Evolutionary conservation across 345 rosid species (phyloP).

Genomic region (Eucalyptus erythrocorys): DNA sequence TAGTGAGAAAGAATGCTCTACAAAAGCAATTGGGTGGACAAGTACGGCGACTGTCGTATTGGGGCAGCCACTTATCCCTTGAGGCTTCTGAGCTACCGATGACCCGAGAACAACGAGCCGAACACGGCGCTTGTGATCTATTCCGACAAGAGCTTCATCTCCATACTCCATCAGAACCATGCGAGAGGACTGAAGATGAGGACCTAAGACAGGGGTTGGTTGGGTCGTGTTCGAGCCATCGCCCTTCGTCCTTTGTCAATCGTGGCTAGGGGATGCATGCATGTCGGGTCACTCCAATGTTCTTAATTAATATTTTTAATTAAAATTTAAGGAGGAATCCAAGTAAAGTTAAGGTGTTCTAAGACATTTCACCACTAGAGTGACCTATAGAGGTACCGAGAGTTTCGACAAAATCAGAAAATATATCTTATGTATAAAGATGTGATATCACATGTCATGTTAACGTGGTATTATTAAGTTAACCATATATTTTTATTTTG

Average conservation of each 20-base stretch:
- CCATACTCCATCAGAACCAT: conserved; percentile 47
- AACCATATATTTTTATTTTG: neutral
- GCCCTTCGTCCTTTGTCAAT: conserved; percentile 18
- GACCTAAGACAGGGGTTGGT: conserved; percentile 21
- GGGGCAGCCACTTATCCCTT: conserved; percentile 30
- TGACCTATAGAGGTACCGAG: neutral
- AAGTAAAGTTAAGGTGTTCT: neutral
- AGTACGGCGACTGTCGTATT: conserved; percentile 10
- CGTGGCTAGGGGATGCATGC: conserved; percentile 45
- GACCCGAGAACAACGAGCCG: conserved; percentile 19
- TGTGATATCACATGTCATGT: neutral
- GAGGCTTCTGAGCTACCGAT: conserved; percentile 29
- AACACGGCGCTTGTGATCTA: conserved; percentile 32
- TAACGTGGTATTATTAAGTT: neutral
- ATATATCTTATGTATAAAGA: neutral
- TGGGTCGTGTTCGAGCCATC: conserved; percentile 42
- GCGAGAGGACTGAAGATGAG: conserved; percentile 36
- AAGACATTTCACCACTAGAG: neutral
- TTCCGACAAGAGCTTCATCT: conserved; percentile 44
- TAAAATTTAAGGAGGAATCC: neutral
- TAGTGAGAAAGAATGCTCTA: conserved; percentile 34
- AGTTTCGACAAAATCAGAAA: neutral
- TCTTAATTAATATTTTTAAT: neutral
- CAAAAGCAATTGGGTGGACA: conserved; percentile 32
- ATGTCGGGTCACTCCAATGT: conserved; percentile 14